Conservation (phyloP, 306 rosid species). For the Cucumis cinereus region DNA sequence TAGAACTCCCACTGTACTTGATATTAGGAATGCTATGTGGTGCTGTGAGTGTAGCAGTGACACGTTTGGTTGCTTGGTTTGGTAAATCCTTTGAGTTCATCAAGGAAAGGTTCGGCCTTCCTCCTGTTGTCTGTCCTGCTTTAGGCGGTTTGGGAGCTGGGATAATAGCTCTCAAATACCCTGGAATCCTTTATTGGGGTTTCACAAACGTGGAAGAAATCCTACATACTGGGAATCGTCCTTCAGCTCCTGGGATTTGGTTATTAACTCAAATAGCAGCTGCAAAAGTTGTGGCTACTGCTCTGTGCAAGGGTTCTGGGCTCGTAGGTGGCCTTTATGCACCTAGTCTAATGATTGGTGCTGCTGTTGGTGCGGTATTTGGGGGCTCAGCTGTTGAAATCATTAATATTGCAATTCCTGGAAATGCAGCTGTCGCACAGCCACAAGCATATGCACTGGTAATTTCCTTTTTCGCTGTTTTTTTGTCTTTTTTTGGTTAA, state of each 20-base stretch:
- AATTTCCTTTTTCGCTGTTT: conserved; percentile 8
- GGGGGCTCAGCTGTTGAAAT: conserved; percentile 91
- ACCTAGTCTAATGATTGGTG: conserved; percentile 99
- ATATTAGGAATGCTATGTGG: conserved; percentile 99
- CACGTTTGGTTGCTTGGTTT: conserved; percentile 85
- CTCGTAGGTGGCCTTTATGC: conserved; percentile 98
- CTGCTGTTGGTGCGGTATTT: conserved; percentile 98
- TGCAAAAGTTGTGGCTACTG: conserved; percentile 91
- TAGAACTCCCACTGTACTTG: conserved; percentile 90
- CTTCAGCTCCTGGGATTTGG: conserved; percentile 99
- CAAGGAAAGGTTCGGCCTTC: conserved; percentile 78
- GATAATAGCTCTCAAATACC: conserved; percentile 91
- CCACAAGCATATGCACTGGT: conserved; percentile 99
- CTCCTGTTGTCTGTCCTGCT: conserved; percentile 86
- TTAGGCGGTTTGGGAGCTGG: conserved; percentile 97
- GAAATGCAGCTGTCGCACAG: conserved; percentile 95
- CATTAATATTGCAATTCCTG: conserved; percentile 82
- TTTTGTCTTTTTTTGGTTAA: neutral
- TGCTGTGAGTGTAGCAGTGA: conserved; percentile 78
- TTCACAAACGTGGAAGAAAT: conserved; percentile 98
- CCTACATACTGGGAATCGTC: conserved; percentile 78
- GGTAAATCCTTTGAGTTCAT: conserved; percentile 46
- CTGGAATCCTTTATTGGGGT: conserved; percentile 98
- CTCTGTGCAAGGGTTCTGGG: conserved; percentile 98
- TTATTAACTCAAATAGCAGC: conserved; percentile 65